A percentile compares a stretch with the other conserved stretches of the same genome.
Evolutionary conservation across 2,329 filamentous ascomycete genomes (phyloP).

Genomic region (Samsoniella hepiali): DNA sequence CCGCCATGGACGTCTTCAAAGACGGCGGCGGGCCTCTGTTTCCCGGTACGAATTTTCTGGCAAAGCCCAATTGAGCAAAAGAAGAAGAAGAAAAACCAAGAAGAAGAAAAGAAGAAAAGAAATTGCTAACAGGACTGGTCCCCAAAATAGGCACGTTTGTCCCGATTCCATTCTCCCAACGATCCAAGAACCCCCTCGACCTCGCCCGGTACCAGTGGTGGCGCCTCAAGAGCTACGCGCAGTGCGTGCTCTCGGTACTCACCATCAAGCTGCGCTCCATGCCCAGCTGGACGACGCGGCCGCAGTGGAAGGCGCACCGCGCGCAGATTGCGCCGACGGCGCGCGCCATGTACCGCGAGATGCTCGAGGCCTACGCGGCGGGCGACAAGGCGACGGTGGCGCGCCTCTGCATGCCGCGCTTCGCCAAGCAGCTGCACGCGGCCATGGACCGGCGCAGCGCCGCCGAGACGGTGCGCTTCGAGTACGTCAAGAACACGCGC

Average conservation of each 20-base stretch:
- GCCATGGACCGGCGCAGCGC: constrained; percentile 51
- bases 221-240: constrained; percentile 34
- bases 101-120: neutral
- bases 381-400: constrained; percentile 52
- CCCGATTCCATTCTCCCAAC: constrained; percentile 38
- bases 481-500: constrained; percentile 50
- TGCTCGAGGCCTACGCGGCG: constrained; percentile 59
- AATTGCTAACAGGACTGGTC: neutral
- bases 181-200: constrained; percentile 28
- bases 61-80: neutral
- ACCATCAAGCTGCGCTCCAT: constrained; percentile 45
- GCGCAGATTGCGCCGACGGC: constrained; percentile 49
- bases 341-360: constrained; percentile 55
- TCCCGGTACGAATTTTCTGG: constrained; percentile 26
- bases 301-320: constrained; percentile 43
- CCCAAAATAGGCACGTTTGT: constrained; percentile 45
- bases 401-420: constrained; percentile 51
- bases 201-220: constrained; percentile 38
- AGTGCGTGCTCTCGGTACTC: constrained; percentile 35
- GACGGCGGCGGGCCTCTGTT: constrained; percentile 34
- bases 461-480: constrained; percentile 48
- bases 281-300: constrained; percentile 39
- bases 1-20: constrained; percentile 34
- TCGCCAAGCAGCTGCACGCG: constrained; percentile 49
- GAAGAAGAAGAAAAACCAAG: neutral